A percentile compares a stretch with the other conserved stretches of the same genome.
phyloP scores from a whole-genome alignment of 192 early-diverging fungal species.

The Coemansia sp. region DNA sequence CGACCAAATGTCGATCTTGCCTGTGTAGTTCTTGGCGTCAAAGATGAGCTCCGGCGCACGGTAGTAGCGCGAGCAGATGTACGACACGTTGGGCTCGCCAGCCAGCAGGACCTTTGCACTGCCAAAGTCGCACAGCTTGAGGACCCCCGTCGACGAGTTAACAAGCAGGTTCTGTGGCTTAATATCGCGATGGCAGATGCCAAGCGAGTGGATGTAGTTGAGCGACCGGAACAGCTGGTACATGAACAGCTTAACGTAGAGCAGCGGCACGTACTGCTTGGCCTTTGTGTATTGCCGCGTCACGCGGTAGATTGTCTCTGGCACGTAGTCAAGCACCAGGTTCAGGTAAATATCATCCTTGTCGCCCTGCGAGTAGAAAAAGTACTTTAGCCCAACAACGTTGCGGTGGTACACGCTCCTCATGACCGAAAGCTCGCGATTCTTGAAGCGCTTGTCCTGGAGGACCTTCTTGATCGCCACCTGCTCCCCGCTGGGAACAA shows the following conservation, averaged over 20 bases:
- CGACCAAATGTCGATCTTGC: constrained; percentile 93
- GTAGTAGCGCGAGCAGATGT: constrained; percentile 98
- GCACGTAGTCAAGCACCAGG: constrained; percentile 92
- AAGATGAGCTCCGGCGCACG: constrained; percentile 97
- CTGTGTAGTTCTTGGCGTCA: constrained; percentile 91
- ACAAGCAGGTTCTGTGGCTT: constrained; percentile 98
- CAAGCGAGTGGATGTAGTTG: constrained; percentile 94
- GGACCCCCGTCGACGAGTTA: constrained; percentile 84
- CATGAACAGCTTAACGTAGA: constrained; percentile 98
- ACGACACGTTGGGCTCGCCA: constrained; percentile 97
- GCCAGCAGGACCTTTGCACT: constrained; percentile 92
- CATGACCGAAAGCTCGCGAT: constrained; percentile 70
- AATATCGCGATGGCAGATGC: constrained; percentile 99
- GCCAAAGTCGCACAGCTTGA: constrained; percentile 99
- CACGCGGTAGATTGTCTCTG: constrained; percentile 95
- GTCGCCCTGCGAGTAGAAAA: constrained; percentile 95
- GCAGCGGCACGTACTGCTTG: constrained; percentile 93
- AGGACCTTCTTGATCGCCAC: constrained; percentile 99
- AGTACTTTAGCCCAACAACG: constrained; percentile 85
- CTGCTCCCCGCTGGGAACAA: constrained; percentile 74
- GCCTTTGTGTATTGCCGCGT: constrained; percentile 87
- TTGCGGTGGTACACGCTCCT: constrained; percentile 89
- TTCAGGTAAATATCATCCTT: constrained; percentile 95
- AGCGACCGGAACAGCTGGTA: constrained; percentile 97
- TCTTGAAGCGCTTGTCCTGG: constrained; percentile 98